phyloP scores from a whole-genome alignment of 1,139 yeast genomes.

The Sugiyamaella xylanicola region DNA sequence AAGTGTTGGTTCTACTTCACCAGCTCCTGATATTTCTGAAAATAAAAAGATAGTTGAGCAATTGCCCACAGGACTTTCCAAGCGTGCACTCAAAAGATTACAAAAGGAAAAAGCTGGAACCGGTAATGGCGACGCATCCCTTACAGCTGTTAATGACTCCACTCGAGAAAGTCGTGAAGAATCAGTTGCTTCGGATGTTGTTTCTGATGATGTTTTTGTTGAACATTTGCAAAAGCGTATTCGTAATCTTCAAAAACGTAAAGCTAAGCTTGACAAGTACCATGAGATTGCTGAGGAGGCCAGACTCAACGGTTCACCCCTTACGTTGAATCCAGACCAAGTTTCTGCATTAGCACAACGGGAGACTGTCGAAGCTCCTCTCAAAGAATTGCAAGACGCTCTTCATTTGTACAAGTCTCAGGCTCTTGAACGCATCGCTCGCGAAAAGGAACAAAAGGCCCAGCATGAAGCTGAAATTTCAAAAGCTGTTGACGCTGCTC shows the following conservation, averaged over 20 bases:
- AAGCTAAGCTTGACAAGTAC: constrained; percentile 42
- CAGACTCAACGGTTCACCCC: constrained; percentile 21
- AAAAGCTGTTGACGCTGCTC: constrained; percentile 25
- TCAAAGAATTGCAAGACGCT: constrained; percentile 42
- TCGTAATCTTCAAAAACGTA: constrained; percentile 44
- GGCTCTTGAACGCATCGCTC: constrained; percentile 23
- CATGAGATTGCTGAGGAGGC: constrained; percentile 37
- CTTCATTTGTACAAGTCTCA: constrained; percentile 35
- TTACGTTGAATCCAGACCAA: constrained; percentile 43
- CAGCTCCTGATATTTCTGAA: not conserved
- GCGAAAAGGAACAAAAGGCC: constrained; percentile 23
- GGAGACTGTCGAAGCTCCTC: constrained; percentile 44
- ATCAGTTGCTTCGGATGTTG: constrained; percentile 15
- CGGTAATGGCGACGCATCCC: constrained; percentile 5
- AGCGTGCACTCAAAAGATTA: constrained; percentile 29
- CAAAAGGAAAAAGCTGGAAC: constrained; percentile 24
- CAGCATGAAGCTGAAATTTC: constrained; percentile 26
- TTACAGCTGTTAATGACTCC: constrained; percentile 12
- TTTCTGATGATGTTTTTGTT: constrained; percentile 32
- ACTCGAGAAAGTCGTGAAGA: constrained; percentile 18
- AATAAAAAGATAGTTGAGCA: not conserved
- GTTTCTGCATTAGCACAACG: constrained; percentile 39
- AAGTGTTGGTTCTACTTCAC: not conserved
- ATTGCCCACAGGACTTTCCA: constrained; percentile 23
- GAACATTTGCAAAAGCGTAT: constrained; percentile 42